Evolutionary conservation across 305 asterid species (phyloP), one percentile per base, ranked within the genome.

Genomic region (Vinca major): DNA sequence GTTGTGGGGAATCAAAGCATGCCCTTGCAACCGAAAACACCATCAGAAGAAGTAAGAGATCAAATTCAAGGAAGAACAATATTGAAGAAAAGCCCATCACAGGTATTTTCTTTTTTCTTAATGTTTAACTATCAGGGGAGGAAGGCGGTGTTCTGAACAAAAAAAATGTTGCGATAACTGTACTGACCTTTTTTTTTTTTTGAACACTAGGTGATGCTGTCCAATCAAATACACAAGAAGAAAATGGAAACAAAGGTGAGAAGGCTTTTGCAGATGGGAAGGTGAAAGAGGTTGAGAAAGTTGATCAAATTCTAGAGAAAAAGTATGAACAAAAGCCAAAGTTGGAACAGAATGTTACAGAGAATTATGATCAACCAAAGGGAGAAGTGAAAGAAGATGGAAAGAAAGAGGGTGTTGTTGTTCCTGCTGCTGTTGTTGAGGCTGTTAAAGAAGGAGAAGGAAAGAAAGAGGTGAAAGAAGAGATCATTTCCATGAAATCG

Each of bases 1-100:
- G 55, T 21, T 65, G 96, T 77, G 96, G 95, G 41, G 83, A 88
- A 85, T 90, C 97, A 48, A 90, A 90, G 76, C 95, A 86, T 20
- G 95, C 95, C n/a, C 78, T 90, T 68, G 83, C 87, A 66, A 85
- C 89, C 17, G 82, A 71, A 20, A 75, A 78, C 68, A 74, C 88
- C 68, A 74, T 78, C 65, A 80, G 72, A 81, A 72, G 71, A 71
- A 83, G 82, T 85, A 84, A 80, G 55, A 78, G 80, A 67, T 79
- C 85, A 50, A 52, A 60, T 55, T 75, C 88, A 65, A 68, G 56
- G 73, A 81, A 65, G 77, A 12, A 19, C 52, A 33, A 19, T 19
- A 26, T 26, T 26, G 33, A 26, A 26, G 33, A 26, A 26, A 26
- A 26, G 33, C 33, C 33, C 33, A 26, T 1, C 33, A 26, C 33